Evolutionary conservation across 225 moss, liverwort and hornwort species (phyloP), one percentile per base, ranked within the genome.

Genomic region (Thuidium tamariscinum): DNA sequence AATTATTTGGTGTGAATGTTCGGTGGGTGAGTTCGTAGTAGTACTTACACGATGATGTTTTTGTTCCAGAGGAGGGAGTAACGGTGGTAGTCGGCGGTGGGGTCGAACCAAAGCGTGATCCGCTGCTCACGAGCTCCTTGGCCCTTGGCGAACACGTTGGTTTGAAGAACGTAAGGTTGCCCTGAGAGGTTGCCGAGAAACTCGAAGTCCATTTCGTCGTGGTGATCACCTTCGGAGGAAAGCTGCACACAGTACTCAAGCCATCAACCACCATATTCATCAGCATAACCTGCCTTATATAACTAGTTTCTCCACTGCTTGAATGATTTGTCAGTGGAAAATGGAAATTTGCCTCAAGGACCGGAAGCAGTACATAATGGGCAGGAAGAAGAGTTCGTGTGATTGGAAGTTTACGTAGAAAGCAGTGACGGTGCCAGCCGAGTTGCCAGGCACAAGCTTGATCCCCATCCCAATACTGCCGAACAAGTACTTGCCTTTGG

Each of bases 381-480:
- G 56, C 79, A 79, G 59, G 57, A 29, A 17, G 63, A 52, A 66
- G 41, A 54, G 21, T 6, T 22, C 44, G 26, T 49, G 64, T 8
- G 74, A 65, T 52, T 78, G 59, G 5, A 29, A 27, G 44, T 94
- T 86, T 84, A 97, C 96, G 82, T 95, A 97, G n/a, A 93, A 97
- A 18, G 96, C 95, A 42, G 94, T 95, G 63, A 97, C 95, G n/a
- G 95, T 95, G 79, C 96, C 96, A n/a, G 96, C 96, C 60, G 96
- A 97, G 84, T 97, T 91, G 22, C 94, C 91, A 30, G 94, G 91
- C 55, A 95, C 95, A 29, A 97, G 94, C 87, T 95, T 95, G 85
- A 95, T 95, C 9, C 91, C 93, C 82, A 95, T 95, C 87, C 91
- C 95, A 84, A 97, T 90, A 77, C 94, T 94, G 11, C 96, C 96